A percentile compares a stretch with the other conserved stretches of the same genome.
These are phyloP conservation scores for Betula pendula DNA, from an alignment of 306 rosid genomes.

Conservation along the genomic window DNA sequence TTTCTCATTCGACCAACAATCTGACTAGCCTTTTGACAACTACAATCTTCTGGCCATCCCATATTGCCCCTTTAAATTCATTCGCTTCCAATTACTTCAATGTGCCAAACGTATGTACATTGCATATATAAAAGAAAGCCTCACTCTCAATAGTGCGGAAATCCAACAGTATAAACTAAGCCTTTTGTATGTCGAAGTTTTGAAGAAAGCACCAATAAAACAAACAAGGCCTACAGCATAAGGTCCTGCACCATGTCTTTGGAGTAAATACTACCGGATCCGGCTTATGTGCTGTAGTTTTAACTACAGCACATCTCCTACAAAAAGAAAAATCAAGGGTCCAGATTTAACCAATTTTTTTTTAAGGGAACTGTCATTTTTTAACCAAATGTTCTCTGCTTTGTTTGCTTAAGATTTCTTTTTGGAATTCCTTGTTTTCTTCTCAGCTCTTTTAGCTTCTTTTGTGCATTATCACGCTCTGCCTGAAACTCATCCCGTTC, in stretches of 20 bases:
- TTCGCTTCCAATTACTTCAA: neutral
- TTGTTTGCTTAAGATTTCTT: too few species aligned
- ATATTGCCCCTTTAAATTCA: neutral
- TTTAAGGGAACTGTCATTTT: too few species aligned
- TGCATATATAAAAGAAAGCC: neutral
- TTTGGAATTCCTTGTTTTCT: constrained; percentile 35
- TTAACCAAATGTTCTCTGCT: too few species aligned
- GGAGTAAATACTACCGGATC: neutral
- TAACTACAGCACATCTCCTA: too few species aligned
- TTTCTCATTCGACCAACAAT: too few species aligned
- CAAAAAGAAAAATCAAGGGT: too few species aligned
- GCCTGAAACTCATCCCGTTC: constrained; percentile 50
- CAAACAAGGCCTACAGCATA: neutral
- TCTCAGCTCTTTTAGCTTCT: constrained; percentile 56
- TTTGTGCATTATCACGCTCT: constrained; percentile 44
- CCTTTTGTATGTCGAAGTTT: neutral
- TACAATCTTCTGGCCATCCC: too few species aligned
- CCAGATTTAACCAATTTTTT: too few species aligned
- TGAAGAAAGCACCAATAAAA: neutral
- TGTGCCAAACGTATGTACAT: neutral
- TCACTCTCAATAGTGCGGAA: neutral
- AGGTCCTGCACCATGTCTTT: neutral
- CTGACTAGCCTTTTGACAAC: too few species aligned
- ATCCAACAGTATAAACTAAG: neutral
- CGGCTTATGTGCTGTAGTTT: too few species aligned